Evolutionary conservation across 306 rosid species (phyloP).

Genomic region (Pyrus communis): DNA sequence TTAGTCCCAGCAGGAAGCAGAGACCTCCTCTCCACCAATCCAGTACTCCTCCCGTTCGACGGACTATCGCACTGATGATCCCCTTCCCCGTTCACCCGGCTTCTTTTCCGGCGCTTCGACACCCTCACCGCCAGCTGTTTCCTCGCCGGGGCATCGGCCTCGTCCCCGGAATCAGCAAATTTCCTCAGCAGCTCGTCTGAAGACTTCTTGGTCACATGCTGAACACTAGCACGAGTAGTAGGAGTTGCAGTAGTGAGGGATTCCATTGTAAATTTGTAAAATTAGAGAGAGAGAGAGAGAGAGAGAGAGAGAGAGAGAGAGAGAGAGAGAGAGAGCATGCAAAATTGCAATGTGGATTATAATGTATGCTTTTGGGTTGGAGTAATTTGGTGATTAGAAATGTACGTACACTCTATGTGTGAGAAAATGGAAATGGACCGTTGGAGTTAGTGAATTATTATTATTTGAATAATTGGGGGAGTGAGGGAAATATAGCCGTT

Average conservation of each 20-base stretch:
- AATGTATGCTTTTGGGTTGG: background rate
- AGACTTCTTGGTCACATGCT: constrained; percentile 60
- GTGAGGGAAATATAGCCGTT: constrained; percentile 33
- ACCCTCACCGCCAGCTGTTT: constrained; percentile 17
- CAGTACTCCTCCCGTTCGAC: constrained; percentile 3
- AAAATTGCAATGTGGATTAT: background rate
- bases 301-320: background rate
- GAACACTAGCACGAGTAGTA: constrained; percentile 31
- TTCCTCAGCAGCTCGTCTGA: constrained; percentile 80
- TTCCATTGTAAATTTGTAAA: constrained; percentile 34
- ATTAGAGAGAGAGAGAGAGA: background rate
- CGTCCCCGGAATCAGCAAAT: constrained; percentile 39
- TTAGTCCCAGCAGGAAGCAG: constrained; percentile 36
- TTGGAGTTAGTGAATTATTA: constrained; percentile 9
- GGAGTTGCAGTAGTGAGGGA: constrained; percentile 3
- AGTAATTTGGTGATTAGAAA: background rate
- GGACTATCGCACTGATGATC: constrained; percentile 32
- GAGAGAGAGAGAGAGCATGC: background rate
- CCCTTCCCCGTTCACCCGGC: constrained; percentile 6
- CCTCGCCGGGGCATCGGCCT: background rate
- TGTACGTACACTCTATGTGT: background rate
- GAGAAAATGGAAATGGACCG: constrained; percentile 29
- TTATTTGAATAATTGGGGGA: constrained; percentile 20
- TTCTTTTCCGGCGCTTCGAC: constrained; percentile 29
- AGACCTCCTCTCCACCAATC: constrained; percentile 50